Base-by-base conservation (phyloP, 169 alveolate species). In the Plasmodium relictum region DNA sequence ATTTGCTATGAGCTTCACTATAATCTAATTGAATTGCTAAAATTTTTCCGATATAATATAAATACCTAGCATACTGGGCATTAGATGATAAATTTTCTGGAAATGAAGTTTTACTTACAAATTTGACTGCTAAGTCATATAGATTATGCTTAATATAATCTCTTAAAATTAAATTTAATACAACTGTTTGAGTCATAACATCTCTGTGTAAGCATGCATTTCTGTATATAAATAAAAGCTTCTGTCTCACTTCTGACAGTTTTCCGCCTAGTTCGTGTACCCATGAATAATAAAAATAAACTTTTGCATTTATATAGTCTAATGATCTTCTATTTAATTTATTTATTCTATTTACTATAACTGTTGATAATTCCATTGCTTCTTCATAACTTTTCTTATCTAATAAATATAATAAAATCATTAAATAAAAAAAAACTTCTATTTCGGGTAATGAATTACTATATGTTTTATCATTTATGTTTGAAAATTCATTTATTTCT, bases 21-120 rank as follows among this genome's bases (percentile, higher is more conserved):
- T 98, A 98, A 76, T 97, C 98, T 89, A 97, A 95, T 89, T 97
- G 98, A 20, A 97, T 97, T 14, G 99, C 98, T 91, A 97, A 95
- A 18, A 97, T 97, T 59, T 92, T 93, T 8, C 99, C 99, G 45
- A 95, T 93, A 83, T 98, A 97, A 95, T 93, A 98, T 24, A 98
- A 94, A 90, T 97, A 97, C 73, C 99, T 94, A 1, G 99, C 99
- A 56, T 96, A 95, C 78, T 98, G 98, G 52, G 98, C 98, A 72
- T 97, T 96, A 6, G 99, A 96, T 6, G 96, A 96, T 61, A 95
- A 95, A 41, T 94, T 95, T 74, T 96, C 99, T 85, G 96, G 98
- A 95, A 95, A 97, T 86, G 93, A 85, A 18, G 97, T 85, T 48
- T 76, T 80, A 58, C 95, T 88, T 6, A 94, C 71, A 72, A 92